These are phyloP conservation scores for Acanthamoeba triangularis DNA, from an alignment of 208 protist genomes.

Conservation along the genomic window DNA sequence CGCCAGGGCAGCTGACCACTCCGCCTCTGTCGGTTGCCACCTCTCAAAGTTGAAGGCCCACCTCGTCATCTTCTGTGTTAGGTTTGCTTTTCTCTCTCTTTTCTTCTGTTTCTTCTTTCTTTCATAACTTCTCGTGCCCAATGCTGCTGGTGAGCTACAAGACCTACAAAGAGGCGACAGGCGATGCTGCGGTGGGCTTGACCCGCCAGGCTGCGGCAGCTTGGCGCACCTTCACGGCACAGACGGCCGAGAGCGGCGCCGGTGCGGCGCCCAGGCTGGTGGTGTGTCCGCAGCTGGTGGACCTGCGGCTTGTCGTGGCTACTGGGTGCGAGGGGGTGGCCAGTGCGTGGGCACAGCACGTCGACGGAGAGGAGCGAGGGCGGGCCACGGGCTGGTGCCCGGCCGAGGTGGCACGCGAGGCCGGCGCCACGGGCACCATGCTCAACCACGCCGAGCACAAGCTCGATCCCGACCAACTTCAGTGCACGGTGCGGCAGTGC, in stretches of 20 bases:
- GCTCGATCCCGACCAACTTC: background rate
- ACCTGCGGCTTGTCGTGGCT: background rate
- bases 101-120: background rate
- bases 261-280: background rate
- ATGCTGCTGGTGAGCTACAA: background rate
- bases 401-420: background rate
- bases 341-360: background rate
- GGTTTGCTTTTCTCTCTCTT: background rate
- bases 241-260: background rate
- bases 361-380: background rate
- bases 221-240: background rate
- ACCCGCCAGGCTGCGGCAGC: background rate
- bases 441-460: slow-evolving; percentile 3
- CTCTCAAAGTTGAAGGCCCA: slow-evolving; percentile 39
- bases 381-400: background rate
- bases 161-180: background rate
- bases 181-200: background rate
- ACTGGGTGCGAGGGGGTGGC: background rate
- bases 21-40: slow-evolving; percentile 55
- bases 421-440: background rate
- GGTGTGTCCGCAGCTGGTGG: background rate
- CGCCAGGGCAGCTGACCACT: slow-evolving; percentile 17
- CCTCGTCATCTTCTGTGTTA: background rate
- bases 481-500: background rate
- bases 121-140: background rate